phyloP scores from a whole-genome alignment of 306 rosid genomes.

The Ceratonia siliqua region DNA sequence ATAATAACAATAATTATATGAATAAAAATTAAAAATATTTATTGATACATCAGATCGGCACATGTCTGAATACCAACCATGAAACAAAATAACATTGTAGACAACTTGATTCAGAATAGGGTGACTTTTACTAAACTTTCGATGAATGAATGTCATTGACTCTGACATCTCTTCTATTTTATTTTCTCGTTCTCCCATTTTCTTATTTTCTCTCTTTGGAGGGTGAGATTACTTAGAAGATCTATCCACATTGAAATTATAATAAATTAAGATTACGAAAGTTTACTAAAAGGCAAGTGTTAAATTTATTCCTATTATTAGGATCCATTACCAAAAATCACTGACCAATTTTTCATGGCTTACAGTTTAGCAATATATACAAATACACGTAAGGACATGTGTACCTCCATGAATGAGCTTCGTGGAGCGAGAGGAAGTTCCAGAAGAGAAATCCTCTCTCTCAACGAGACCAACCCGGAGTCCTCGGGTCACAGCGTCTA shows the following conservation, averaged over 20 bases:
- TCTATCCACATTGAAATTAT: background rate
- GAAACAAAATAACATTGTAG: too few species aligned
- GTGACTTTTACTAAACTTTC: background rate
- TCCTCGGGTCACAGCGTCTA: constrained; percentile 89
- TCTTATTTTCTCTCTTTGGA: background rate
- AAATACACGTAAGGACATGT: background rate
- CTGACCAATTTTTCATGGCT: background rate
- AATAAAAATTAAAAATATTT: background rate
- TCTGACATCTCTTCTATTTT: background rate
- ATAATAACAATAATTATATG: background rate
- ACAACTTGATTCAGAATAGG: constrained; percentile 2
- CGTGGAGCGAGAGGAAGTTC: constrained; percentile 97
- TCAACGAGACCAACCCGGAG: constrained; percentile 95
- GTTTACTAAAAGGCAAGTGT: background rate
- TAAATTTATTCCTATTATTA: background rate
- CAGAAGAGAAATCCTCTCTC: constrained; percentile 92
- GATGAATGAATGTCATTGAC: background rate
- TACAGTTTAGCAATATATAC: background rate
- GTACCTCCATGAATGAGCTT: constrained; percentile 98
- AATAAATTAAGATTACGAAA: background rate
- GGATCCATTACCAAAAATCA: background rate
- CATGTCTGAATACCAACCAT: constrained; percentile 4
- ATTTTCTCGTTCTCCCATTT: background rate
- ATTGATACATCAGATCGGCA: background rate
- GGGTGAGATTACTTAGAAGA: too few species aligned